Conservation (phyloP, 306 rosid genomes). For the Senna siamea region DNA sequence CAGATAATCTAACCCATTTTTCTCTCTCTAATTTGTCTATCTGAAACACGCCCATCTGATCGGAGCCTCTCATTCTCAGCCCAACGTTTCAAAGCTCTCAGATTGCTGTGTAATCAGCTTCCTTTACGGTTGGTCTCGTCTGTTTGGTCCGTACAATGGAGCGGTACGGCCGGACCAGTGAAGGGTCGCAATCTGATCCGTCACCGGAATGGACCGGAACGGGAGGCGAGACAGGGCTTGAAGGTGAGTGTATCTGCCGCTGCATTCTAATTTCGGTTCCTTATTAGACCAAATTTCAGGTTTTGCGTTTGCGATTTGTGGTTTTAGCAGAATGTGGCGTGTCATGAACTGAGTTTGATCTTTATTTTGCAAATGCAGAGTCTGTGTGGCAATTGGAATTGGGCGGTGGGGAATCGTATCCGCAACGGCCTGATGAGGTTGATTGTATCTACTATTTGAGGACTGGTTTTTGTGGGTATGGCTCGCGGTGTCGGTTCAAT, state of each 20-base stretch:
- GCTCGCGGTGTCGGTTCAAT: slow-evolving; percentile 93
- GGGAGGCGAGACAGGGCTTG: slow-evolving; percentile 58
- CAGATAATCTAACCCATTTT: slow-evolving; percentile 50
- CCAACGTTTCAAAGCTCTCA: slow-evolving; percentile 10
- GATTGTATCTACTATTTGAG: slow-evolving; percentile 84
- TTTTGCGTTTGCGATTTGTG: slow-evolving; percentile 43
- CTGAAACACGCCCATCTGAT: slow-evolving; percentile 57
- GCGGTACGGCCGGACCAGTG: slow-evolving; percentile 73
- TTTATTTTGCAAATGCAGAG: slow-evolving; percentile 62
- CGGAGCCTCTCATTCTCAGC: slow-evolving; percentile 55
- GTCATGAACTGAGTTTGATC: slow-evolving; percentile 52
- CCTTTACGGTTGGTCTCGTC: slow-evolving; percentile 18
- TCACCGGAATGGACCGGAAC: slow-evolving; percentile 73
- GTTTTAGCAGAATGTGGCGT: slow-evolving; percentile 50
- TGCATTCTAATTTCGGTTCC: slow-evolving; percentile 56
- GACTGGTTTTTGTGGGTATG: slow-evolving; percentile 92
- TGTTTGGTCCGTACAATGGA: slow-evolving; percentile 79
- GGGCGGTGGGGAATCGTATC: slow-evolving; percentile 79
- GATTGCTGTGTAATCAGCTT: slow-evolving; percentile 40
- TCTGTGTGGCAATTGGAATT: slow-evolving; percentile 66
- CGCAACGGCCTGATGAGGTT: slow-evolving; percentile 84
- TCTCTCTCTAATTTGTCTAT: slow-evolving; percentile 36
- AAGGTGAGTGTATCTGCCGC: slow-evolving; percentile 55
- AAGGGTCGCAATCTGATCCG: slow-evolving; percentile 87
- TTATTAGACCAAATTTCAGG: slow-evolving; percentile 13